Evolutionary conservation across 75 land plant genomes (phyloP), one percentile per base, ranked within the genome.

Genomic region (Pinus tabuliformis): DNA sequence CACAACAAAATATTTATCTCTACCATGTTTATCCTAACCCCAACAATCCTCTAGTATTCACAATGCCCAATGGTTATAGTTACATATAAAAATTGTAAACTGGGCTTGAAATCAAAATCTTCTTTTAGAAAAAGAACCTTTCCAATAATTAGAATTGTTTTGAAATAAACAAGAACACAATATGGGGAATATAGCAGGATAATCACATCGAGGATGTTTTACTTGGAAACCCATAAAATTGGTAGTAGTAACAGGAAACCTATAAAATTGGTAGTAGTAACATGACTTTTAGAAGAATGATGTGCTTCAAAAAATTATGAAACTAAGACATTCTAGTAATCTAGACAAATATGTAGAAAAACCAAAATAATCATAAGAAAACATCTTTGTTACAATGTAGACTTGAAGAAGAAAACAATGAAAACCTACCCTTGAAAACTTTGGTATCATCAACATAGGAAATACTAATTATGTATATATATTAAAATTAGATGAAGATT

Each of bases 381-480:
- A 33, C 6, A 57, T 6, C 2, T 16, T 54, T 15, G 18, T 56
- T 16, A 8, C 18, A 18, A 39, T 54, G 13, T n/a, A 39, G 4
- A 12, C 1, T 73, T 33, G 6, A 78, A 36, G 36, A 22, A 57
- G 20, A 74, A 66, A 61, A 56, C 56, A 79, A 16, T 11, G 21
- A 79, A 72, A 54, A 16, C 28, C 58, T 79, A 96, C 97, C 97
- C 96, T 97, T 97, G 75, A 97, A 97, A 70, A 95, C 94, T 64
- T 97, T 92, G 4, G 91, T 97, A 73, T 97, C 99, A 77, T 97
- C 99, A 45, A 95, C 99, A 84, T 95, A 95, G 14, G 99, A 92
- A 49, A 97, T 95, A 16, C 83, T 83, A 65, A 93, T 95, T 16
- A 97, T 83, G 78, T 97, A 95, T 61, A 95, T 89, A 49, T 33